phyloP scores from a whole-genome alignment of 495 filamentous ascomycete genomes.

The Penicillium angulare region DNA sequence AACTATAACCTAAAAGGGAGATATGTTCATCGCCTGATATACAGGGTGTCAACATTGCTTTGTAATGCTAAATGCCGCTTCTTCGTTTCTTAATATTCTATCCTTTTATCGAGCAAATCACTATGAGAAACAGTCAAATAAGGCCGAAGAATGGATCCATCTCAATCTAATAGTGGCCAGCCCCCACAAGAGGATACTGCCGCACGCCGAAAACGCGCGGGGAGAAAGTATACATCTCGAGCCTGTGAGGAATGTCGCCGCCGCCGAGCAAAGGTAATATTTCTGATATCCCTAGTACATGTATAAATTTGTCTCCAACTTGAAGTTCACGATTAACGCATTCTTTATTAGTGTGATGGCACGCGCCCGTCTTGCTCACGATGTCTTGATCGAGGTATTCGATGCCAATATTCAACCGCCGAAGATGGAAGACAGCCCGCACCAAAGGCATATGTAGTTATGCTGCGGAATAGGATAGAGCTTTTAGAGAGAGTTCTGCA shows the following conservation, averaged over 20 bases:
- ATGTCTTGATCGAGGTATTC: slow-evolving; percentile 23
- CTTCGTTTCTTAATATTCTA: not conserved
- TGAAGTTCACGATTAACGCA: not conserved
- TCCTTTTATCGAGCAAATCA: not conserved
- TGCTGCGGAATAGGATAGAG: slow-evolving; percentile 26
- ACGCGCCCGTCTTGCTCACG: slow-evolving; percentile 25
- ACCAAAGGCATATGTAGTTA: slow-evolving; percentile 30
- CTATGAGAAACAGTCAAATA: not conserved
- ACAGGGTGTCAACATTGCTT: slow-evolving; percentile 13
- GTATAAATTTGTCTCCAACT: too few species aligned
- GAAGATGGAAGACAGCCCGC: slow-evolving; percentile 30
- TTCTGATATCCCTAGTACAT: too few species aligned
- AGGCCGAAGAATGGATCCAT: not conserved
- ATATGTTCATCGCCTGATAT: not conserved
- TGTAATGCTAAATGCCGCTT: slow-evolving; percentile 12
- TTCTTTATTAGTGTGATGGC: slow-evolving; percentile 23
- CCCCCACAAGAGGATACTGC: not conserved
- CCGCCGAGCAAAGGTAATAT: slow-evolving; percentile 26
- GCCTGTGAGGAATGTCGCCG: slow-evolving; percentile 32
- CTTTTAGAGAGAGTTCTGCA: slow-evolving; percentile 22
- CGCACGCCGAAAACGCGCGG: slow-evolving; percentile 18
- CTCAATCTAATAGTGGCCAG: not conserved
- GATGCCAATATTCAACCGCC: slow-evolving; percentile 24
- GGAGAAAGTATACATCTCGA: slow-evolving; percentile 27
- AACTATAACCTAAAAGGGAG: not conserved